Conservation (phyloP, 2,329 filamentous ascomycete species). For the Thermothelomyces thermophilus region DNA sequence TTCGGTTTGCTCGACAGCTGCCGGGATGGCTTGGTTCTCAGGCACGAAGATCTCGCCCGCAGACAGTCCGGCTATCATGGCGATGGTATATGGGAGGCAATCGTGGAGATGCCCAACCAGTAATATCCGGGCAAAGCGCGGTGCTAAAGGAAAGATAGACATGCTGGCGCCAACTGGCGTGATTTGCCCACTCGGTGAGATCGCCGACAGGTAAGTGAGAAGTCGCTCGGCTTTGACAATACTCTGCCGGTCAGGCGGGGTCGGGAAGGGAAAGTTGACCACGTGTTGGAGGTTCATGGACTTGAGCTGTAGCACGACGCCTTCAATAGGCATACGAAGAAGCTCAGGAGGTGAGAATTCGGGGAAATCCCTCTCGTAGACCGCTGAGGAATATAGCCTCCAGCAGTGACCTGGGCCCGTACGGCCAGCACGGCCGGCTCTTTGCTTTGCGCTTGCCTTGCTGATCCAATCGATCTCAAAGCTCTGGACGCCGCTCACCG, state of each 20-base stretch:
- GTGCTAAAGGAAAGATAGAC: slow-evolving; percentile 82
- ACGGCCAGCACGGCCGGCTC: slow-evolving; percentile 87
- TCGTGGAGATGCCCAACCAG: slow-evolving; percentile 76
- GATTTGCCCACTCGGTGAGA: slow-evolving; percentile 64
- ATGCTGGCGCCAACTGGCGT: slow-evolving; percentile 75
- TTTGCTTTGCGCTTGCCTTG: slow-evolving; percentile 89
- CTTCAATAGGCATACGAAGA: slow-evolving; percentile 84
- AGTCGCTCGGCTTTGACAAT: slow-evolving; percentile 80
- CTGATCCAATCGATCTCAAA: slow-evolving; percentile 96
- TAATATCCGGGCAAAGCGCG: slow-evolving; percentile 87
- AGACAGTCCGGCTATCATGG: slow-evolving; percentile 80
- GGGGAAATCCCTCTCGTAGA: slow-evolving; percentile 83
- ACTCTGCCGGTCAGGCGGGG: slow-evolving; percentile 69
- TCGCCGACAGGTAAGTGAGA: slow-evolving; percentile 75
- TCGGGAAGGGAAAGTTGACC: slow-evolving; percentile 93
- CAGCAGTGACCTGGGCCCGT: slow-evolving; percentile 96
- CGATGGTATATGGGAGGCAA: slow-evolving; percentile 79
- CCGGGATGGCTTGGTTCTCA: slow-evolving; percentile 67
- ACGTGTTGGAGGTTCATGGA: slow-evolving; percentile 88
- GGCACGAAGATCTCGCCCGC: slow-evolving; percentile 83
- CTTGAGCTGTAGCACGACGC: slow-evolving; percentile 88
- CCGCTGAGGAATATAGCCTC: slow-evolving; percentile 84
- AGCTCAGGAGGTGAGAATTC: slow-evolving; percentile 86
- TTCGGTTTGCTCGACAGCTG: slow-evolving; percentile 40
- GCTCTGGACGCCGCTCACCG: slow-evolving; percentile 84